Base-by-base conservation (phyloP, 164 flowering plant genomes). In the Vitis riparia region DNA sequence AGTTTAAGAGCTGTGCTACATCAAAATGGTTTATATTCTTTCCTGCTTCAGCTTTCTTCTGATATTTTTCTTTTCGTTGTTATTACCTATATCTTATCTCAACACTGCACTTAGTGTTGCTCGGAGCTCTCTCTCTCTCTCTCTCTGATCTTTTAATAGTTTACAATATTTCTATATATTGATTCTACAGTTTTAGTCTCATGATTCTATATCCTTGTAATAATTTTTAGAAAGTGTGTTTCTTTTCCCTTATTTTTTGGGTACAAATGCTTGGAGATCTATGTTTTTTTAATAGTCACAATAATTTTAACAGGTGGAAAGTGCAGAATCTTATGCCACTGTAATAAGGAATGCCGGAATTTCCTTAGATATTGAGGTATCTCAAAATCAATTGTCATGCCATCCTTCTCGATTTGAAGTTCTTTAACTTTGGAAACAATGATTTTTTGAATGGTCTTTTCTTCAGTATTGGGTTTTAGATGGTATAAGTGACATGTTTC, bases 311-410 rank as follows among this genome's bases (percentile, higher is more conserved):
- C 80, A 94, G 97, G 89, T 94, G 37, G 84, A 76, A 61, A 79
- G 69, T 83, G 97, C 98, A 57, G 97, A 95, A 76, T 78, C 88
- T 69, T 95, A 88, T 83, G 66, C 75, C 27, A 73, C 29, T 63
- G 61, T 62, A 51, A 83, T 92, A 87, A 84, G 67, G 76, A 79
- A 74, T 68, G 89, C 96, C 68, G 95, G 94, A 68, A 83, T 95
- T 67, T 63, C 73, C 48, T 74, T 92, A 74, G 73, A 77, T 23
- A 79, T 85, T 78, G 97, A 94, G 97, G 99, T 92, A 79, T 52
- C 49, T 27, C 14, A 11, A 47, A 8, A 13, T 23, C 5, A 7
- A 50, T 32, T 64, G 17, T 15, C 9, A 44, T 9, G 50, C n/a
- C 0, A 53, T 59, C 13, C 13, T 11, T 2, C 16, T 44, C 48